Conservation (phyloP, 2,329 filamentous ascomycete genomes). For the Ophiostoma sp. region DNA sequence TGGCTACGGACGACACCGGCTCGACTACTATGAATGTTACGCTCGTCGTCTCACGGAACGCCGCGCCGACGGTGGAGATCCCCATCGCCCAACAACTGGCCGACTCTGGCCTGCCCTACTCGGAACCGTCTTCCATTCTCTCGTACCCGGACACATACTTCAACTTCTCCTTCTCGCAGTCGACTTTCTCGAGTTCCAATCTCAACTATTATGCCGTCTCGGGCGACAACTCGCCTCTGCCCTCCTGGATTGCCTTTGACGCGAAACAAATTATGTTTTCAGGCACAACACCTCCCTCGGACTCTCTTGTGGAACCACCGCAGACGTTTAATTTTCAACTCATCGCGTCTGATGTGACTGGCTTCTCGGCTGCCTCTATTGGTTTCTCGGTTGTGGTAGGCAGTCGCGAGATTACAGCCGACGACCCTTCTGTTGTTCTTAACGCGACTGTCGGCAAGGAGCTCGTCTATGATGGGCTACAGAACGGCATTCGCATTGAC, state of each 20-base stretch:
- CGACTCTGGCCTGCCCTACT: constrained; percentile 55
- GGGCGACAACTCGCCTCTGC: constrained; percentile 75
- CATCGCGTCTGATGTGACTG: constrained; percentile 76
- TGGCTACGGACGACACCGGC: constrained; percentile 67
- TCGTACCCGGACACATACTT: constrained; percentile 56
- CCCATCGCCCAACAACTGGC: constrained; percentile 61
- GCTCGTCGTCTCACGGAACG: constrained; percentile 65
- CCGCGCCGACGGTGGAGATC: constrained; percentile 54
- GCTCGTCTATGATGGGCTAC: constrained; percentile 55
- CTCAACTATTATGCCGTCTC: constrained; percentile 77
- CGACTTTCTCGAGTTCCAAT: constrained; percentile 63
- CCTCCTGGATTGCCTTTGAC: constrained; percentile 82
- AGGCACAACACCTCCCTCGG: constrained; percentile 67
- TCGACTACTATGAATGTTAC: constrained; percentile 65
- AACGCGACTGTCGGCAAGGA: constrained; percentile 56
- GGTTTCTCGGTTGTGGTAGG: constrained; percentile 72
- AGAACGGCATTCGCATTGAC: constrained; percentile 58
- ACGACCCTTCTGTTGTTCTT: constrained; percentile 55
- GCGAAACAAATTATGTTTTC: constrained; percentile 62
- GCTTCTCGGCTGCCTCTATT: constrained; percentile 67
- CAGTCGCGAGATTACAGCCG: constrained; percentile 67
- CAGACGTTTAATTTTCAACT: constrained; percentile 72
- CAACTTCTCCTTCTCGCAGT: constrained; percentile 52
- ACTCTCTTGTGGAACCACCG: constrained; percentile 64
- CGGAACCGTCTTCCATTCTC: constrained; percentile 60